Conservation (phyloP, 148 eudicot species). For the Vaccinium vitisidaea region DNA sequence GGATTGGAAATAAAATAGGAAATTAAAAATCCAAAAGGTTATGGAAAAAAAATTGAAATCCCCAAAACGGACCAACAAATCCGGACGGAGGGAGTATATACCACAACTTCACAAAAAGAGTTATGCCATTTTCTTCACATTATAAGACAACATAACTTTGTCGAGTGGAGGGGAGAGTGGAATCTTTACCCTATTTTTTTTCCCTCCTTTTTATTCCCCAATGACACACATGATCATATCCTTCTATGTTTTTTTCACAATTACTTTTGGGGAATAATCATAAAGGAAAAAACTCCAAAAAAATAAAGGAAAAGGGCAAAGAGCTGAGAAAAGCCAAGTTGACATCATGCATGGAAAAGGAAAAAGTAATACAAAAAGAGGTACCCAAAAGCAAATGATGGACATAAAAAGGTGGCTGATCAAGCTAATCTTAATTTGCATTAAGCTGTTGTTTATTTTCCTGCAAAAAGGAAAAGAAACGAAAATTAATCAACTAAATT, state of each 20-base stretch:
- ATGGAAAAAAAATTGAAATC: too few species aligned
- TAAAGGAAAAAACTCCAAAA: not conserved
- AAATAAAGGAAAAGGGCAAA: not conserved
- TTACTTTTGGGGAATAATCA: constrained; percentile 9
- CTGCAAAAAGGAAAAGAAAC: constrained; percentile 24
- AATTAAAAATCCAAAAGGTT: too few species aligned
- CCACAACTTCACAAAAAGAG: constrained; percentile 10
- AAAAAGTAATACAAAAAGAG: not conserved
- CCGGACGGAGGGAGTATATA: too few species aligned
- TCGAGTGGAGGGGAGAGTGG: constrained; percentile 20
- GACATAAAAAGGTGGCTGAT: not conserved
- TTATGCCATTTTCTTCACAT: constrained; percentile 15
- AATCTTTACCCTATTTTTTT: constrained; percentile 11
- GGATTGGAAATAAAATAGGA: too few species aligned
- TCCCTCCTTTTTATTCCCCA: constrained; percentile 1
- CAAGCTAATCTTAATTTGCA: not conserved
- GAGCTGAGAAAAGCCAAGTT: not conserved
- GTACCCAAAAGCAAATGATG: constrained; percentile 7
- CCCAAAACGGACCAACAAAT: too few species aligned
- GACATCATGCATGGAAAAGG: not conserved
- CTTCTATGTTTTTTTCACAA: constrained; percentile 6
- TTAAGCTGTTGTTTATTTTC: constrained; percentile 17
- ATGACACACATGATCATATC: not conserved
- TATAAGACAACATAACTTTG: constrained; percentile 12
- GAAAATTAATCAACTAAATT: not conserved